Evolutionary conservation across 2,329 filamentous ascomycete genomes (phyloP).

Genomic region (Diaporthe citrichinensis): DNA sequence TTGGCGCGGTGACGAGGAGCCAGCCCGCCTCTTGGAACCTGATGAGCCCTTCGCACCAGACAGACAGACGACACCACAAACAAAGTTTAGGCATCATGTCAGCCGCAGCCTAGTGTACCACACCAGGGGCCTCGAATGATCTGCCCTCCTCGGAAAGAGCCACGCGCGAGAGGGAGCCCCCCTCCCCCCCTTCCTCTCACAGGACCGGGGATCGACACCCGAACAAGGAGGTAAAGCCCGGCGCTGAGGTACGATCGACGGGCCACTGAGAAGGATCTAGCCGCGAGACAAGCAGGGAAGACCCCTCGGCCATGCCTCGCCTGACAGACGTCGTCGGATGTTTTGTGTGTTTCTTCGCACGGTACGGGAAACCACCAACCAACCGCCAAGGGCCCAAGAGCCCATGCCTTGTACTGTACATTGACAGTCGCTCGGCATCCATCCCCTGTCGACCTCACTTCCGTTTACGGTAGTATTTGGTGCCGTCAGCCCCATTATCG

Average conservation of each 20-base stretch:
- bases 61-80: neutral
- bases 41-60: neutral
- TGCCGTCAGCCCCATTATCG: conserved; percentile 11
- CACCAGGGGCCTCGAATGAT: neutral
- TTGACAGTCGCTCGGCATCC: conserved; percentile 5
- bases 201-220: conserved; percentile 29
- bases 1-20: neutral
- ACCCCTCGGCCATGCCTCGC: conserved; percentile 14
- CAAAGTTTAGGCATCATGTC: conserved; percentile 25
- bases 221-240: conserved; percentile 22
- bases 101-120: conserved; percentile 20
- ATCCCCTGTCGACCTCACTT: conserved; percentile 23
- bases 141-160: neutral
- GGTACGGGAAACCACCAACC: conserved; percentile 4
- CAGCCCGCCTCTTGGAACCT: conserved; percentile 17
- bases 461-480: conserved; percentile 11
- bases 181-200: neutral
- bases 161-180: conserved; percentile 6
- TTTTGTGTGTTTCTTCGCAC: conserved; percentile 30
- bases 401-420: conserved; percentile 11
- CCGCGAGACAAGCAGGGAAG: conserved; percentile 28
- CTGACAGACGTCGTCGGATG: conserved; percentile 32
- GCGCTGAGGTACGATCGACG: conserved; percentile 31
- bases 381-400: neutral
- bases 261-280: conserved; percentile 11